These are phyloP conservation scores for Termitomyces sp. DNA, from an alignment of 768 basidiomycete genomes.

Conservation along the genomic window DNA sequence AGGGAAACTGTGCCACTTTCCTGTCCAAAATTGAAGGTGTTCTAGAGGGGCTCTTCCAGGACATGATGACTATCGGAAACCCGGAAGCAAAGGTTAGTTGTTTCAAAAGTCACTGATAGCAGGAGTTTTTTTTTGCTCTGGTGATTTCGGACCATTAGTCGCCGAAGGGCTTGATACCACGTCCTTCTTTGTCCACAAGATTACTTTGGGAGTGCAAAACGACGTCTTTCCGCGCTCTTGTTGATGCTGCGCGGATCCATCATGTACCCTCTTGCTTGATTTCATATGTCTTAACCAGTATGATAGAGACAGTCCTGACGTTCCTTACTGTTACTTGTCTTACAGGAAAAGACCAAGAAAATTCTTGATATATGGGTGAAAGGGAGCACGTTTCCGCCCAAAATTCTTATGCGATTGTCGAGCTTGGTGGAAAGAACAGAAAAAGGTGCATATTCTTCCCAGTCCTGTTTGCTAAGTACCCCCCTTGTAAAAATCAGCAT, in stretches of 20 bases:
- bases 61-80: constrained; percentile 63
- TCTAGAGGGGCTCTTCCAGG: constrained; percentile 83
- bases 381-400: constrained; percentile 78
- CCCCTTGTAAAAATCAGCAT: constrained; percentile 63
- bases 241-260: neutral
- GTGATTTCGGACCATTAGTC: neutral
- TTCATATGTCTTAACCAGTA: constrained; percentile 20
- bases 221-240: neutral
- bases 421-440: constrained; percentile 62
- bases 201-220: neutral
- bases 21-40: constrained; percentile 87
- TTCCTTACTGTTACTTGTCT: constrained; percentile 23
- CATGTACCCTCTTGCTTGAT: constrained; percentile 20
- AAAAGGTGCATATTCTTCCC: constrained; percentile 85
- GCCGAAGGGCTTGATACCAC: neutral
- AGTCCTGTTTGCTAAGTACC: constrained; percentile 79
- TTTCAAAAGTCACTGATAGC: neutral
- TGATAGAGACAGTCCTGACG: constrained; percentile 36
- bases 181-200: neutral
- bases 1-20: constrained; percentile 78
- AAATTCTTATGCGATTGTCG: constrained; percentile 67
- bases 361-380: constrained; percentile 98
- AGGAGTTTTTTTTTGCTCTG: neutral
- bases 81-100: constrained; percentile 83
- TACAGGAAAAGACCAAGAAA: constrained; percentile 95